Base-by-base conservation (phyloP, 768 basidiomycete species). In the Porpolomopsis calyptriformis region DNA sequence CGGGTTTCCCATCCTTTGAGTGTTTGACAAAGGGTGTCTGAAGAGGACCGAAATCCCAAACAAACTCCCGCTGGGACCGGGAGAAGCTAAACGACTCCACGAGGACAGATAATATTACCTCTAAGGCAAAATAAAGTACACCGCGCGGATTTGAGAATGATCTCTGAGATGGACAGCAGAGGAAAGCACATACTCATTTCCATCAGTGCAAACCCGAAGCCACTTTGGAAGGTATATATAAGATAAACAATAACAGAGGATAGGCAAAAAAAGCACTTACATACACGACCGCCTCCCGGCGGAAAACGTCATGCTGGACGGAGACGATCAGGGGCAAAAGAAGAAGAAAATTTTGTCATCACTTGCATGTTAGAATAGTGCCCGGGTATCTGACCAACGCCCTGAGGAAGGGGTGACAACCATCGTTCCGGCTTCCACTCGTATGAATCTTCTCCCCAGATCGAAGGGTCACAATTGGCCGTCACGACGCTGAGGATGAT, bases 181-280 rank as follows among this genome's bases (percentile, higher is more conserved):
- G 6, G 12, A 34, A 9, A 7, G 7, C 19, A 60, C 68, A 19
- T 53, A 75, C 73, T 74, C 62, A 74, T 73, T 53, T 75, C 73
- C 5, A 76, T 59, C 49, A 74, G 68, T 1, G 73, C 67, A 58
- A 77, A 75, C 53, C 74, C 73, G 62, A 74, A 74, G 0, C 73
- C 74, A 24, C 71, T 72, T 38, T 7, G 24, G 14, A 23, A n/a
- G 11, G 19, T 4, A 22, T 11, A 33, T 31, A 14, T 23, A 10
- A n/a, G 1, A n/a, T n/a, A 25, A 25, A 24, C 18, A n/a, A 7
- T 12, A 12, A 11, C n/a, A n/a, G n/a, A n/a, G n/a, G n/a, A n/a
- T n/a, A 11, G 23, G 19, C 16, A 1, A 1, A 10, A 14, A n/a
- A 25, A n/a, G 45, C 7, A 62, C 68, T 42, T 40, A 70, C 70